These are phyloP conservation scores for Chaetomiaceae sp. DNA, from an alignment of 2,329 filamentous ascomycete genomes.

Conservation along the genomic window DNA sequence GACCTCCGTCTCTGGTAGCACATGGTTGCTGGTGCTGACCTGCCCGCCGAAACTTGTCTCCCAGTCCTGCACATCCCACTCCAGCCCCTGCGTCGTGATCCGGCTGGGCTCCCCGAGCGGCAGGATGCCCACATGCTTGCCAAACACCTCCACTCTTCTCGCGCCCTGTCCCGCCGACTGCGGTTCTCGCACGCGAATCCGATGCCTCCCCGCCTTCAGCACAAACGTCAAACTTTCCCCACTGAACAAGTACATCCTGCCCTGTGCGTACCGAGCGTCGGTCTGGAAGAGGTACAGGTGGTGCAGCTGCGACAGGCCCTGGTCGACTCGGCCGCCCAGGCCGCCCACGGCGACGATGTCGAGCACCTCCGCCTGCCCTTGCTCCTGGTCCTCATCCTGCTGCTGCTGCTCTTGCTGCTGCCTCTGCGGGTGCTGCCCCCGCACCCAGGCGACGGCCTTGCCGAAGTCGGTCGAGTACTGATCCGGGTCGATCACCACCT, in stretches of 20 bases:
- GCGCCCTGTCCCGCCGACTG: constrained; percentile 32
- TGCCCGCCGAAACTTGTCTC: constrained; percentile 66
- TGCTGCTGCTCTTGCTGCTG: neutral
- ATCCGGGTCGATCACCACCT: constrained; percentile 65
- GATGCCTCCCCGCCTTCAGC: constrained; percentile 62
- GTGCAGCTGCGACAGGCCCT: constrained; percentile 82
- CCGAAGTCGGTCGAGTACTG: constrained; percentile 88
- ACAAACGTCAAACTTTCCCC: constrained; percentile 77
- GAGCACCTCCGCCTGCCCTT: constrained; percentile 25
- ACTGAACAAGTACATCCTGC: constrained; percentile 71
- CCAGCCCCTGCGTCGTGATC: constrained; percentile 74
- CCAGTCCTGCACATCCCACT: constrained; percentile 89
- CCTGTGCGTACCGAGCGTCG: constrained; percentile 42
- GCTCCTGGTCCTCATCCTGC: neutral
- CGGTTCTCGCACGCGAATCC: constrained; percentile 57
- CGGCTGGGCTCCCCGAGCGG: constrained; percentile 71
- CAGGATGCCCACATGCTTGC: constrained; percentile 77
- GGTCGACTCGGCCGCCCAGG: constrained; percentile 84
- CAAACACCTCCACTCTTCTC: constrained; percentile 48
- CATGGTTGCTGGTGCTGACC: constrained; percentile 76
- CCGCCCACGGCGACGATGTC: constrained; percentile 80
- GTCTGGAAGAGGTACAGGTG: constrained; percentile 65
- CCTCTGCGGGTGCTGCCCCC: constrained; percentile 24
- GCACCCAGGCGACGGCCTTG: constrained; percentile 66
- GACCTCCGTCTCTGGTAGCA: constrained; percentile 50